Conservation (phyloP, 2,329 filamentous ascomycete genomes). For the Daldinia eschscholtzii region DNA sequence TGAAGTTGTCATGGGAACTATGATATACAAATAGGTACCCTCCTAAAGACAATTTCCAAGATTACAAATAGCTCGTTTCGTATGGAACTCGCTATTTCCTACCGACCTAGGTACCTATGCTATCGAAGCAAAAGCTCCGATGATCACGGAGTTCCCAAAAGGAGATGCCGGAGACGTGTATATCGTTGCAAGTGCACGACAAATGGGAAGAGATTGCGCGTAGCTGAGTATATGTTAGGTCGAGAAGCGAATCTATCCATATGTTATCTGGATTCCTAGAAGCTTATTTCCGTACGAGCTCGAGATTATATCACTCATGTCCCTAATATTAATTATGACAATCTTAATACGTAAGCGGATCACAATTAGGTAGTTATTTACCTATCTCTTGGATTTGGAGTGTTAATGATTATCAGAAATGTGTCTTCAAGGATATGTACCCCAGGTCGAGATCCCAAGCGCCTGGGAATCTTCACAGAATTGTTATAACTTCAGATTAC, state of each 20-base stretch:
- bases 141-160: background rate
- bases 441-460: background rate
- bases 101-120: background rate
- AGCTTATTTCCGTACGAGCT: no score
- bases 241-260: background rate
- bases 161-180: background rate
- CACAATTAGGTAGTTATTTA: no score
- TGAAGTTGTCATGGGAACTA: background rate
- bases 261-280: no score
- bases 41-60: background rate
- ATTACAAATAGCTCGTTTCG: background rate
- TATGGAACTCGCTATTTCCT: no score
- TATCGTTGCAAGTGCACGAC: background rate
- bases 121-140: background rate
- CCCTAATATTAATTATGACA: no score
- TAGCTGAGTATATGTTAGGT: background rate
- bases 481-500: background rate
- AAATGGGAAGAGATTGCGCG: background rate
- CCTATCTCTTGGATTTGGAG: no score
- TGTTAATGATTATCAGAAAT: no score
- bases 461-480: background rate
- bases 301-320: no score
- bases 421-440: background rate
- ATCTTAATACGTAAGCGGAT: no score
- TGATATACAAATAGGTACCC: background rate